Base-by-base conservation (phyloP, 2,329 filamentous ascomycete genomes). In the Salinomyces thailandicus region DNA sequence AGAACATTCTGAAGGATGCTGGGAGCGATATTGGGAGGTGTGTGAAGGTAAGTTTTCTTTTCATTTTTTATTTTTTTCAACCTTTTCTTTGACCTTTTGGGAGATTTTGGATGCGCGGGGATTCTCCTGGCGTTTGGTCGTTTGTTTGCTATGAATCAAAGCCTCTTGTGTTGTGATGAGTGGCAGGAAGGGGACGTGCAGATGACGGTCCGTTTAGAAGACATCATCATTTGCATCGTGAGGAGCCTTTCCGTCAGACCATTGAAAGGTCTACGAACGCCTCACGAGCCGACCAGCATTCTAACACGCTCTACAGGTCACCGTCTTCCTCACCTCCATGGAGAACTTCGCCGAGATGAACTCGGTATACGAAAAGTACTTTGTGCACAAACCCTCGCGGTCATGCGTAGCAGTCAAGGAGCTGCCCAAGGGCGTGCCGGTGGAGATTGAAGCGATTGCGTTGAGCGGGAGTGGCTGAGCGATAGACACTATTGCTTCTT, bases 261-360 rank as follows among this genome's bases (percentile, higher is more conserved):
- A 26, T 26, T n/a, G n/a, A 26, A 26, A n/a, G 22, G 22, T 26
- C n/a, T 26, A 8, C 8, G 8, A n/a, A 26, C 22, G n/a, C 8
- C 22, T 8, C 22, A 8, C 5, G 33, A 27, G 24, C 20, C 29
- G 33, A 34, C n/a, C n/a, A n/a, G n/a, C n/a, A n/a, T 12, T 9
- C 18, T 31, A 12, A 14, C 24, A n/a, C 5, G 15, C 11, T 24
- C 5, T 18, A 37, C 35, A 67, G 63, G 59, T 62, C 50, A 69
- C 62, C 35, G 81, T 94, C 57, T 96, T 95, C 72, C 67, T 96
- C 44, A 80, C 81, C 34, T 82, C 93, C 63, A 96, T 96, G 89
- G 75, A 72, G 45, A 72, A 91, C 64, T 96, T 96, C 58, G 78
- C 73, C 33, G 77, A 77, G 59, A 85, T 93, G 82, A 93, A 94